Evolutionary conservation across 305 asterid genomes (phyloP).

Genomic region (Solanum hybrid): DNA sequence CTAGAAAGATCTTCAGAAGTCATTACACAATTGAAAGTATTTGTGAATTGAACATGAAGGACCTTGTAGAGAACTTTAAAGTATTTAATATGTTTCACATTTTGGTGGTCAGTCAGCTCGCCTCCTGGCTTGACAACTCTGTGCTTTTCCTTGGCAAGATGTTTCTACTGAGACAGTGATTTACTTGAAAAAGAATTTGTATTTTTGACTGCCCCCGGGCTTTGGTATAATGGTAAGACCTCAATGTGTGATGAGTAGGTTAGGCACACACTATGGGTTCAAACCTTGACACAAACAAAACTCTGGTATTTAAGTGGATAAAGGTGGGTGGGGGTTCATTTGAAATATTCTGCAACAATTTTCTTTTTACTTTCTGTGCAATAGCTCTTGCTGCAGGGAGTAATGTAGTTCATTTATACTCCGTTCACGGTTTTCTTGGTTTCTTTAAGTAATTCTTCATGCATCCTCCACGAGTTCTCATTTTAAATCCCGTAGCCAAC

Average conservation of each 20-base stretch:
- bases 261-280: neutral
- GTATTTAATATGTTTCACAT: neutral
- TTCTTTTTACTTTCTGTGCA: neutral
- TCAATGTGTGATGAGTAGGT: neutral
- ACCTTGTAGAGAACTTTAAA: neutral
- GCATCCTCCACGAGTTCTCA: neutral
- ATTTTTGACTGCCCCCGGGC: neutral
- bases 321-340: neutral
- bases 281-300: neutral
- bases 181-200: neutral
- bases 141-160: neutral
- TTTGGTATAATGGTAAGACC: neutral
- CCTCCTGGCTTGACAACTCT: neutral
- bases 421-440: neutral
- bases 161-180: neutral
- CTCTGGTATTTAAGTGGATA: neutral
- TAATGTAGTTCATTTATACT: neutral
- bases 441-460: neutral
- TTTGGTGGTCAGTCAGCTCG: neutral
- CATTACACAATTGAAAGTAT: neutral
- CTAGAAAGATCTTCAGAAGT: neutral
- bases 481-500: neutral
- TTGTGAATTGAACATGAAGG: neutral
- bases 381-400: neutral
- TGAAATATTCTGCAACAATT: neutral